Conservation (phyloP, 305 asterid species). For the Fraxinus sp. region DNA sequence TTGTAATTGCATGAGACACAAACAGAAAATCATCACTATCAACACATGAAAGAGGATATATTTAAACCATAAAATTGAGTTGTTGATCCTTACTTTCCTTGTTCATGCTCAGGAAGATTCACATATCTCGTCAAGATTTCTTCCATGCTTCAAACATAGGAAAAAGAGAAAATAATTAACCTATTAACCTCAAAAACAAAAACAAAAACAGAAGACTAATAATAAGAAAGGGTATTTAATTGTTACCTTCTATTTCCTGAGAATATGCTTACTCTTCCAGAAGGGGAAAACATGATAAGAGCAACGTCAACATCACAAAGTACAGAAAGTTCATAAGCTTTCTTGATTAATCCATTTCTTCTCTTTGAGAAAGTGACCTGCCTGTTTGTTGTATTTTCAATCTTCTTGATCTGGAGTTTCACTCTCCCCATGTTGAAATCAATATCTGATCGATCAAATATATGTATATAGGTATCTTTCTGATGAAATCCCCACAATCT, state of each 20-base stretch:
- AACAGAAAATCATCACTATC: constrained; percentile 7
- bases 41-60: background rate
- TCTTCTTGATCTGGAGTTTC: constrained; percentile 85
- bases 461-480: background rate
- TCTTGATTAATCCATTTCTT: constrained; percentile 86
- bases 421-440: constrained; percentile 70
- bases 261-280: constrained; percentile 77
- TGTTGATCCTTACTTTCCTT: constrained; percentile 58
- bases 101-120: constrained; percentile 81
- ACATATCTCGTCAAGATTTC: constrained; percentile 66
- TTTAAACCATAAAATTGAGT: background rate
- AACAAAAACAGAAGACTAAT: background rate
- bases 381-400: constrained; percentile 90
- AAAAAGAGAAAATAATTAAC: background rate
- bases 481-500: constrained; percentile 7
- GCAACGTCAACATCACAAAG: constrained; percentile 96
- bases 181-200: background rate
- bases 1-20: constrained; percentile 33
- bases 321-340: constrained; percentile 95
- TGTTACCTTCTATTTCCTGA: constrained; percentile 64
- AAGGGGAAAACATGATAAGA: constrained; percentile 91
- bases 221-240: background rate
- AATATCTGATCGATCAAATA: background rate
- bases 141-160: constrained; percentile 49
- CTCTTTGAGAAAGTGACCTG: constrained; percentile 97